Evolutionary conservation across 305 asterid species (phyloP), one percentile per base, ranked within the genome.

Genomic region (Striga hermonthica): DNA sequence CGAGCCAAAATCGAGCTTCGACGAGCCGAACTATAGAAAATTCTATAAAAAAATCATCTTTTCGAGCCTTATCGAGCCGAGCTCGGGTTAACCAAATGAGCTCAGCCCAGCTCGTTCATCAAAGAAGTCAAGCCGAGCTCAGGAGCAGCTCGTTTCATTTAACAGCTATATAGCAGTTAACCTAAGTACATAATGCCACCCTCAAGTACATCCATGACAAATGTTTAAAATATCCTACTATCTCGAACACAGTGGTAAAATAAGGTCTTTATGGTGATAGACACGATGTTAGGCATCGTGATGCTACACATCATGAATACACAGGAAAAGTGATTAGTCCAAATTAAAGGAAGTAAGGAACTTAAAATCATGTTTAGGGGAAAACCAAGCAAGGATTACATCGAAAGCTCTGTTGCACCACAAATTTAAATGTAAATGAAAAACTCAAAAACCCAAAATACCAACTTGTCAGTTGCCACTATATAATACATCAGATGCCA

Each of bases 381-480:
- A 41, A 58, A 67, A 57, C 6, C 22, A 28, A 38, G 71, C 34
- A 22, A 22, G 31, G 2, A 22, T 22, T 12, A 12, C 28, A 31
- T 40, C 8, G 49, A 52, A 48, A 71, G 41, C 62, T 31, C 12
- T 57, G 53, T 53, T 67, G 47, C 59, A 57, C 74, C 57, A 73
- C 43, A 47, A 66, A 38, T 54, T 52, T 68, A 44, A 54, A 36
- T 43, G 65, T 47, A 54, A 4, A 64, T 39, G 37, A 57, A 64
- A 50, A 34, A 65, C 56, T 53, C 59, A 11, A 5, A 43, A 28
- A 67, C 41, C 65, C 43, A 56, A 44, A 49, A 66, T 38, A 49
- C 12, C 41, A 56, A 59, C 65, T 59, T 52, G 31, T 22, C 31
- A 22, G 31, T 22, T 22, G 57, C 16, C 65, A 47, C 22, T 28